Conservation (phyloP, 257 asterid genomes). For the Marsdenia floribunda region DNA sequence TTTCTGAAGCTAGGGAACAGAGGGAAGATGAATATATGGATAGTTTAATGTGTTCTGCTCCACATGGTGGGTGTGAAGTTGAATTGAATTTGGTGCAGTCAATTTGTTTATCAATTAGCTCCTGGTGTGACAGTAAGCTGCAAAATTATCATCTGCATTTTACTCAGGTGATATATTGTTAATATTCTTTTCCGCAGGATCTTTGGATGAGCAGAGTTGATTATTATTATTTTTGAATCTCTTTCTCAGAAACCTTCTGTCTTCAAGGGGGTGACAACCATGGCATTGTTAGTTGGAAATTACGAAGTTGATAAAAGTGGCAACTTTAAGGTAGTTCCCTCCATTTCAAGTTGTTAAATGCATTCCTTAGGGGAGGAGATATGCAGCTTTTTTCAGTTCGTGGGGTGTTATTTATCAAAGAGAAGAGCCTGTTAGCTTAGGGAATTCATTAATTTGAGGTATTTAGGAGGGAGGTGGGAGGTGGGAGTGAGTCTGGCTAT, state of each 20-base stretch:
- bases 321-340: conserved; percentile 49
- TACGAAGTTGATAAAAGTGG: conserved; percentile 38
- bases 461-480: neutral
- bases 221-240: neutral
- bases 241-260: conserved; percentile 57
- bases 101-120: conserved; percentile 58
- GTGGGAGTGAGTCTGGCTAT: neutral
- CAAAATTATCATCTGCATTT: conserved; percentile 83
- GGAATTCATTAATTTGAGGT: neutral
- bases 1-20: conserved; percentile 43
- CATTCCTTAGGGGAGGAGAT: neutral
- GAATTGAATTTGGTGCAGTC: conserved; percentile 58
- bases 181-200: conserved; percentile 1
- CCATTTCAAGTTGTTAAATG: conserved; percentile 10
- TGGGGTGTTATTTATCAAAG: neutral
- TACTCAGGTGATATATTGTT: conserved; percentile 50
- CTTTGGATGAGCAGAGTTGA: neutral
- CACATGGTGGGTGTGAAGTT: conserved; percentile 37
- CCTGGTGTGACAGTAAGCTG: conserved; percentile 82
- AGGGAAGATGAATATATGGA: conserved; percentile 58
- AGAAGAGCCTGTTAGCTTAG: neutral
- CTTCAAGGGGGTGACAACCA: conserved; percentile 62
- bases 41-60: conserved; percentile 53
- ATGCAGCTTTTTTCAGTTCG: neutral
- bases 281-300: conserved; percentile 53